Percentiles rank a stretch among this genome's conserved stretches.
Conservation (phyloP, 2,329 filamentous ascomycete genomes). For the Xylariomycetidae sp. region DNA sequence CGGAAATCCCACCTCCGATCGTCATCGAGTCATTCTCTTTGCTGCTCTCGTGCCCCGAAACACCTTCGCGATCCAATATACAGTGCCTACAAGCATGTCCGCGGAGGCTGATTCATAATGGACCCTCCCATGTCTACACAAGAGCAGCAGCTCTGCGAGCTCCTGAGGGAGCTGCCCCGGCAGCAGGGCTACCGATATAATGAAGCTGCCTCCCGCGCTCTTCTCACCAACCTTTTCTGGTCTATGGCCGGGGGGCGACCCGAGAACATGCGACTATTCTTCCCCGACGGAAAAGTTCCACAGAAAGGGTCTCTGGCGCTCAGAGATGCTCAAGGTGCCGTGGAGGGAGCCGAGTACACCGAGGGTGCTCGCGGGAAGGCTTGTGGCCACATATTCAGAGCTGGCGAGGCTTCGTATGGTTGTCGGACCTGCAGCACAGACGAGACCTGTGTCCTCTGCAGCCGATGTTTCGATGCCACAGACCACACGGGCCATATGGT, state of each 20-base stretch:
- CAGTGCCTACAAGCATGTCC: conserved; percentile 14
- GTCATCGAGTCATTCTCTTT: too few relatives aligned
- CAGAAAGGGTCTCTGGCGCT: conserved; percentile 64
- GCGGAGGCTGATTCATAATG: conserved; percentile 32
- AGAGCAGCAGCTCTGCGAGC: conserved; percentile 78
- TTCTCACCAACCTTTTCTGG: conserved; percentile 77
- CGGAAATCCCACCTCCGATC: too few relatives aligned
- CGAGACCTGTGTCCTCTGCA: conserved; percentile 92
- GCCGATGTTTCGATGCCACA: conserved; percentile 88
- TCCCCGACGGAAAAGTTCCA: conserved; percentile 65
- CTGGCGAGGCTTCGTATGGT: conserved; percentile 86
- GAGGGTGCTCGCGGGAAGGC: conserved; percentile 85
- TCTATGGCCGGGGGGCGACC: conserved; percentile 72
- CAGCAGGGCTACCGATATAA: conserved; percentile 71
- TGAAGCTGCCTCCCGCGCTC: conserved; percentile 61
- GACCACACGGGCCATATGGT: conserved; percentile 93
- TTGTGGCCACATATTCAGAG: conserved; percentile 95
- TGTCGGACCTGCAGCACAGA: conserved; percentile 93
- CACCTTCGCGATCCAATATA: not conserved
- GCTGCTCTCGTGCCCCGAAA: conserved; percentile 2
- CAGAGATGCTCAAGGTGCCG: conserved; percentile 80
- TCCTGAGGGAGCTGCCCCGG: conserved; percentile 71
- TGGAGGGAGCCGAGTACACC: conserved; percentile 91
- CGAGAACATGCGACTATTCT: conserved; percentile 73
- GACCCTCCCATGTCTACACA: conserved; percentile 53